These are phyloP conservation scores for Sporothrix sp. DNA, from an alignment of 2,329 filamentous ascomycete genomes.

Conservation along the genomic window DNA sequence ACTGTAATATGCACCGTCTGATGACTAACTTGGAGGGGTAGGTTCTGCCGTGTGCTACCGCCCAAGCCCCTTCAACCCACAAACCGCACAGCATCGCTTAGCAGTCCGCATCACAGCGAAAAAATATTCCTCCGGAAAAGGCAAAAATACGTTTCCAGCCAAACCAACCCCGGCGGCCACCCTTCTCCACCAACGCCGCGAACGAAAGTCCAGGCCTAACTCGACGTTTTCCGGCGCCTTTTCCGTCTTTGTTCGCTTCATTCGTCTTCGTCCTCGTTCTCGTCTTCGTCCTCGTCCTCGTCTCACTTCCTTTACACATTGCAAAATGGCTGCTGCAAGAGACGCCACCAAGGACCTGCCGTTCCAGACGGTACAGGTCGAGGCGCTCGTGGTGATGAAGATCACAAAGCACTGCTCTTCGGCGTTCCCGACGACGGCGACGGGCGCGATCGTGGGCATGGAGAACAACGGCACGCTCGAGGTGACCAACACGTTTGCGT, in stretches of 20 bases:
- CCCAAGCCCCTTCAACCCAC: conserved; percentile 3
- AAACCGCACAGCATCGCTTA: conserved; percentile 11
- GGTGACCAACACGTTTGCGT: conserved; percentile 91
- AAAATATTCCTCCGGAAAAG: conserved; percentile 14
- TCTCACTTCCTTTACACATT: neutral
- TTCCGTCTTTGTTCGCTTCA: too few species aligned
- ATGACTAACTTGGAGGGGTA: conserved; percentile 1
- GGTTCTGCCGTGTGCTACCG: neutral
- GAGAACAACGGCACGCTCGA: conserved; percentile 73
- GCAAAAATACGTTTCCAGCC: conserved; percentile 6
- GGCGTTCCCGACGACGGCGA: conserved; percentile 79
- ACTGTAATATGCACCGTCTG: too few species aligned
- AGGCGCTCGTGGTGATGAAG: conserved; percentile 95
- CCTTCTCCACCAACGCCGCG: conserved; percentile 3
- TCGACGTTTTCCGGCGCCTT: neutral
- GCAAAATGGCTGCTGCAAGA: conserved; percentile 24
- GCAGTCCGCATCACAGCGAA: conserved; percentile 1
- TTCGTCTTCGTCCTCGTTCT: too few species aligned
- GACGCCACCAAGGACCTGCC: conserved; percentile 56
- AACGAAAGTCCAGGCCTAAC: neutral
- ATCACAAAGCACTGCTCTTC: conserved; percentile 92
- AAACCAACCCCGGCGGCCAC: conserved; percentile 1
- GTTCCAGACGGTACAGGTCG: conserved; percentile 83
- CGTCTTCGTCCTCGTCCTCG: too few species aligned
- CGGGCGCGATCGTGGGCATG: conserved; percentile 88